Evolutionary conservation across 179 eudicot genomes (phyloP).

Genomic region (Carnegiea gigantea): DNA sequence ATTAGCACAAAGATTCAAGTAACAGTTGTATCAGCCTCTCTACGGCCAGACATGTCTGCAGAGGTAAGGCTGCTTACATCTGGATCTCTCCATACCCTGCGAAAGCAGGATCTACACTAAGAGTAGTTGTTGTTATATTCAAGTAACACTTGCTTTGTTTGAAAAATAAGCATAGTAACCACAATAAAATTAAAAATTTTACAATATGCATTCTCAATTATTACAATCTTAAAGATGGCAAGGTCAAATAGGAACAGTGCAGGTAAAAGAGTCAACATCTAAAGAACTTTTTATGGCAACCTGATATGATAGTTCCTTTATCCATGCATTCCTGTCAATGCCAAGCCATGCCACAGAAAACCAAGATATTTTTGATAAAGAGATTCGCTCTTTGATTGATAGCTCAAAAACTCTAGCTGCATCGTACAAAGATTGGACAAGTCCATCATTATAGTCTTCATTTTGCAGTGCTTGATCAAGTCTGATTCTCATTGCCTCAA

Average conservation of each 20-base stretch:
- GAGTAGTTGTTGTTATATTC: background rate
- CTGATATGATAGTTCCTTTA: slow-evolving; percentile 89
- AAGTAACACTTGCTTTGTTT: background rate
- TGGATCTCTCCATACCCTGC: too few relatives aligned
- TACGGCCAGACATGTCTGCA: too few relatives aligned
- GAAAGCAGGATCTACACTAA: too few relatives aligned
- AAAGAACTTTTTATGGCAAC: slow-evolving; percentile 34
- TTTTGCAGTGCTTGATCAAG: slow-evolving; percentile 65
- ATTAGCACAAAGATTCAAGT: background rate
- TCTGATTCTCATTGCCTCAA: slow-evolving; percentile 60
- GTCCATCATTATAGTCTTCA: slow-evolving; percentile 72
- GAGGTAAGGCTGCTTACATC: too few relatives aligned
- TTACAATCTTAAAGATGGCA: background rate
- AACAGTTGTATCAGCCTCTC: background rate
- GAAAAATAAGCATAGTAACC: background rate
- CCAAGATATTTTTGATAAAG: slow-evolving; percentile 60
- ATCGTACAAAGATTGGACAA: slow-evolving; percentile 83
- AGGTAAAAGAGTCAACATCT: background rate
- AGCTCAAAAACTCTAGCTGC: slow-evolving; percentile 89
- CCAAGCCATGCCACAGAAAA: slow-evolving; percentile 93
- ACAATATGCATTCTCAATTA: slow-evolving; percentile 7
- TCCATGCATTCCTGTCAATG: slow-evolving; percentile 78
- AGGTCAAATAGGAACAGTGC: background rate
- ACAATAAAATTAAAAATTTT: background rate
- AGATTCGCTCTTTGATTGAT: slow-evolving; percentile 64